A percentile compares a stretch with the other conserved stretches of the same genome.
Evolutionary conservation across 768 basidiomycete species (phyloP).

Genomic region (Dioszegia hungarica): DNA sequence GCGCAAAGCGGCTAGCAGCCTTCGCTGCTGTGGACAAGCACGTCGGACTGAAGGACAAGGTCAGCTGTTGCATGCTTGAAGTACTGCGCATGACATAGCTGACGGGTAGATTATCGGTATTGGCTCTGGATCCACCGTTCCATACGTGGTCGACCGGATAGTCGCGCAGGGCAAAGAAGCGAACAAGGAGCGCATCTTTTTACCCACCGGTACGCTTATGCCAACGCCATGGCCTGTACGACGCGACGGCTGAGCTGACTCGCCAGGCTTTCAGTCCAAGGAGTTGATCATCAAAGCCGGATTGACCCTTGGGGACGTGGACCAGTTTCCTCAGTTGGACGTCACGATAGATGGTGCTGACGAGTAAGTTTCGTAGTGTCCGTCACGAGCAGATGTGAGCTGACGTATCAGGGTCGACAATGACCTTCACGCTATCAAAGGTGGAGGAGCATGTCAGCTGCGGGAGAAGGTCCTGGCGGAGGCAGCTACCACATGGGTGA

Average conservation of each 20-base stretch:
- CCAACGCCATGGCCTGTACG: neutral
- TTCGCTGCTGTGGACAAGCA: constrained; percentile 91
- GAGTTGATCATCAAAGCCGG: constrained; percentile 80
- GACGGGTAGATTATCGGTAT: constrained; percentile 49
- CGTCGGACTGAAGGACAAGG: constrained; percentile 75
- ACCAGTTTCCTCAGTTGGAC: constrained; percentile 81
- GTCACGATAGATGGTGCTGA: constrained; percentile 98
- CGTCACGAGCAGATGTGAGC: too few species aligned
- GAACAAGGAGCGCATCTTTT: constrained; percentile 78
- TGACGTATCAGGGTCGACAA: constrained; percentile 65
- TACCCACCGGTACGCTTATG: constrained; percentile 67
- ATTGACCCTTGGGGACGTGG: constrained; percentile 77
- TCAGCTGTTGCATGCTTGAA: constrained; percentile 38
- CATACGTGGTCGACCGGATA: constrained; percentile 93
- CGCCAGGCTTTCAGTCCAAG: constrained; percentile 83
- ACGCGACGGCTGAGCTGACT: neutral
- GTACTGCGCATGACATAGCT: neutral
- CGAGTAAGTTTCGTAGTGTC: constrained; percentile 75
- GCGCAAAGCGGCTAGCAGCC: constrained; percentile 83
- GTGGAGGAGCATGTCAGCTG: constrained; percentile 92
- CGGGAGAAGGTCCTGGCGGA: constrained; percentile 97
- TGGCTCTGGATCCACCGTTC: constrained; percentile 65
- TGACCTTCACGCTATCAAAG: constrained; percentile 88
- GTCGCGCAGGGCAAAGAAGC: constrained; percentile 69
- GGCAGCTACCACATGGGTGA: constrained; percentile 83